Base-by-base conservation (phyloP, 2,329 filamentous ascomycete species). In the Cladosporium sp. region DNA sequence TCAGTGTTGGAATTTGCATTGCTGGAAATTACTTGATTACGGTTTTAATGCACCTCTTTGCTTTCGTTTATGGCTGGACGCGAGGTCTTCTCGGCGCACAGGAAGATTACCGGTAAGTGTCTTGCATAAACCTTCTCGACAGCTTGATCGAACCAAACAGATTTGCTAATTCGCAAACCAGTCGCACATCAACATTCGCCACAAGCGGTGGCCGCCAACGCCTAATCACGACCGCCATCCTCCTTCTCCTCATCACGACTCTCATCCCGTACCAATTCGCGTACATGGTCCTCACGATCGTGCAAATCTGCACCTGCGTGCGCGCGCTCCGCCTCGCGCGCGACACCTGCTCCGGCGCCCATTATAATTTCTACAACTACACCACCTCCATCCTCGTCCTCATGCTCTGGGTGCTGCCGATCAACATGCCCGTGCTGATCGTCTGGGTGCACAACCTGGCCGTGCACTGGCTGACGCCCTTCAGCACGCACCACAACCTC, bases 401-500 rank as follows among this genome's bases (percentile, higher is more conserved):
- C 50, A 96, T 99, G 91, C 79, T 97, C 56, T 97, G 93, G 91
- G 86, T 97, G 51, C 77, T 97, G 20, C 93, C 93, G 1, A 95
- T 99, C 71, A 97, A 97, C 68, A 73, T 96, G n/a, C 89, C 93
- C 0, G 93, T 96, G 17, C 76, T 97, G 43, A 86, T 95, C 4
- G 93, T 99, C 40, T 99, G 93, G 93, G 79, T 95, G 52, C 90
- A 93, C 62, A 97, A 99, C 66, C 77, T 99, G 44, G 84, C 90
- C 8, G 87, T 97, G 12, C 91, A 95, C 68, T 99, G 93, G 92
- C 82, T 97, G 55, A 97, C 91, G 37, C 91, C 93, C 0, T 99
- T 99, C 69, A 95, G 90, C 11, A 93, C 90, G 2, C 91, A 96
- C 62, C 91, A 97, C 71, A 99, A 97, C 68, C 85, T 99, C 47